Conservation (phyloP, 352 stramenopile genomes). For the Peronospora tabacina region DNA sequence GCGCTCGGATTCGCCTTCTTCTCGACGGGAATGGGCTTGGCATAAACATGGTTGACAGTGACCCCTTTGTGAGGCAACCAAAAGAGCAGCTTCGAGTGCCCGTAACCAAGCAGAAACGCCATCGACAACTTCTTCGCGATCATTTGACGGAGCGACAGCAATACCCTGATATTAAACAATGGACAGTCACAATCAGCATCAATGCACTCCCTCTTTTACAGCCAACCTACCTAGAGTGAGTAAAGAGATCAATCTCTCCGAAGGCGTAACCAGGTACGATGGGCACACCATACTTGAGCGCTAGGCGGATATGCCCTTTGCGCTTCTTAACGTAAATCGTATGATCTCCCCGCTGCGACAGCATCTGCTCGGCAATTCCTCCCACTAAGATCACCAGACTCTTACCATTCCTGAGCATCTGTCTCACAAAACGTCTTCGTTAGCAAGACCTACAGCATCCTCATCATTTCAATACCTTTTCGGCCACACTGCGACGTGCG, state of each 20-base stretch:
- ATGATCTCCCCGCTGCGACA: conserved; percentile 61
- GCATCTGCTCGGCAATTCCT: conserved; percentile 79
- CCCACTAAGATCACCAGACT: conserved; percentile 76
- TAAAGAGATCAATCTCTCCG: conserved; percentile 80
- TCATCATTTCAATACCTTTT: conserved; percentile 26
- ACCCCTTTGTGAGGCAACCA: conserved; percentile 51
- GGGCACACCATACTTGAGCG: conserved; percentile 63
- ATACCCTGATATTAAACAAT: conserved; percentile 22
- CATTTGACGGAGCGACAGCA: conserved; percentile 63
- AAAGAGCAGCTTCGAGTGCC: conserved; percentile 48
- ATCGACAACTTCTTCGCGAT: conserved; percentile 60
- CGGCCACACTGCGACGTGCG: conserved; percentile 49
- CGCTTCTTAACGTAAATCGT: conserved; percentile 72
- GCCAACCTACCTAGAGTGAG: conserved; percentile 48
- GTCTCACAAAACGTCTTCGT: not conserved
- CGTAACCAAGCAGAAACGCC: conserved; percentile 55
- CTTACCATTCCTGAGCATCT: conserved; percentile 58
- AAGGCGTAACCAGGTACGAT: conserved; percentile 78
- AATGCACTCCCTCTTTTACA: too few relatives aligned
- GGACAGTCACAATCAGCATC: not conserved
- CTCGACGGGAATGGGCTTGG: conserved; percentile 57
- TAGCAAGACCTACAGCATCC: conserved; percentile 1
- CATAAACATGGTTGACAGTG: conserved; percentile 61
- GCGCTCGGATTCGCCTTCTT: conserved; percentile 50
- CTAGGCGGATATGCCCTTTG: conserved; percentile 76